A percentile compares a stretch with the other conserved stretches of the same genome.
These are phyloP conservation scores for Leishmania lainsoni DNA, from an alignment of 208 protist genomes.

Conservation along the genomic window DNA sequence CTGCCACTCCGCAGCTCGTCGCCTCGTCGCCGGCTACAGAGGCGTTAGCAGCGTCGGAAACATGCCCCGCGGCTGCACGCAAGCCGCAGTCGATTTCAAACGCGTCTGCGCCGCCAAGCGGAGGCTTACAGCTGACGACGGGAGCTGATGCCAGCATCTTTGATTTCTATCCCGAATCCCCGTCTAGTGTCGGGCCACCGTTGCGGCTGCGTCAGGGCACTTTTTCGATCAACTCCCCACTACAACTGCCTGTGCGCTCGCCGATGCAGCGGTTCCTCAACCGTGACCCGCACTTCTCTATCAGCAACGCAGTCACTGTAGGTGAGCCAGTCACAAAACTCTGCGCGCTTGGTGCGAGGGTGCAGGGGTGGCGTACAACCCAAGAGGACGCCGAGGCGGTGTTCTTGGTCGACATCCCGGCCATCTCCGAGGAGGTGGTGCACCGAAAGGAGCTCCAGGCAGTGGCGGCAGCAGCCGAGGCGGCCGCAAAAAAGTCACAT, in stretches of 20 bases:
- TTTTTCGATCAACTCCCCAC: neutral
- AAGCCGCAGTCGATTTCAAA: neutral
- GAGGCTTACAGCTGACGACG: neutral
- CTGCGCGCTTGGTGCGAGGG: constrained; percentile 51
- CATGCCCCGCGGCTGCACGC: neutral
- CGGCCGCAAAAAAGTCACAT: neutral
- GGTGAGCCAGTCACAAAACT: constrained; percentile 55
- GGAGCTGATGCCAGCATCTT: neutral
- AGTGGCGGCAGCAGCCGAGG: constrained; percentile 2
- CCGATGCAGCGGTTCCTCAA: constrained; percentile 27
- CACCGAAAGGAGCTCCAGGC: constrained; percentile 13
- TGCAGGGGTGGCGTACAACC: constrained; percentile 80
- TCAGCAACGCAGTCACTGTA: constrained; percentile 33
- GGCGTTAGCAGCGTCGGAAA: neutral
- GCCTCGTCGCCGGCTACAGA: neutral
- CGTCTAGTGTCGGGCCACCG: neutral
- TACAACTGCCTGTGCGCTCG: neutral
- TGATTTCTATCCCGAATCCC: neutral
- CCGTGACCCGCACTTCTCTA: constrained; percentile 27
- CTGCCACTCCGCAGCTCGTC: neutral
- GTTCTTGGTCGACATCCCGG: constrained; percentile 68
- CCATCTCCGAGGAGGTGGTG: constrained; percentile 27
- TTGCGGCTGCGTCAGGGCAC: neutral
- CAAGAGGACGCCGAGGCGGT: constrained; percentile 82
- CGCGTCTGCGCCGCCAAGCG: neutral